Evolutionary conservation across 208 protist species (phyloP).

Genomic region (Acanthamoeba triangularis): DNA sequence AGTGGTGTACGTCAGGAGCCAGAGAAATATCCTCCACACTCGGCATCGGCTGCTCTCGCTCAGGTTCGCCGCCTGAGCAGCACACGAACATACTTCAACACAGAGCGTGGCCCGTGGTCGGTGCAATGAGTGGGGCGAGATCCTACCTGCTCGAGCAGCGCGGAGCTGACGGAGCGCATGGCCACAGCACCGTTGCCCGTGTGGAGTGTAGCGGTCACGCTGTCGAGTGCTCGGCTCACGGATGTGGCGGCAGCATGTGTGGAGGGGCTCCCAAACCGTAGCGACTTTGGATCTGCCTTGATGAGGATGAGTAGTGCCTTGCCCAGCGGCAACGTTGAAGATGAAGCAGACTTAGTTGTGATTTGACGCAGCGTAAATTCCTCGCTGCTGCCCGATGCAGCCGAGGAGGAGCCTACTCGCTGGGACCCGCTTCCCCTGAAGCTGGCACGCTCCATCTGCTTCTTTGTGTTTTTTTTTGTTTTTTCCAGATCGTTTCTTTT

Average conservation of each 20-base stretch:
- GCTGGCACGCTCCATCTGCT: too few relatives aligned
- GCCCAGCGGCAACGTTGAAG: slow-evolving; percentile 9
- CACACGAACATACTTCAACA: neutral
- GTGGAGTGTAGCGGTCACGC: neutral
- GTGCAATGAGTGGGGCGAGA: neutral
- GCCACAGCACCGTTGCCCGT: neutral
- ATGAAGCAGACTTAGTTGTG: neutral
- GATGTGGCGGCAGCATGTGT: neutral
- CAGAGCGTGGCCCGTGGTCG: neutral
- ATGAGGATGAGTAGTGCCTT: slow-evolving; percentile 29
- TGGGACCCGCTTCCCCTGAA: too few relatives aligned
- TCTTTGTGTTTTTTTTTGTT: neutral
- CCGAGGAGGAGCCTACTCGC: too few relatives aligned
- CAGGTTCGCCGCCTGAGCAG: neutral
- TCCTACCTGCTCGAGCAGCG: neutral
- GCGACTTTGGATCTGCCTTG: slow-evolving; percentile 1
- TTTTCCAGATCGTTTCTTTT: neutral
- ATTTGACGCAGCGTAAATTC: neutral
- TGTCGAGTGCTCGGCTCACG: neutral
- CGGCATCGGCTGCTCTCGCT: neutral
- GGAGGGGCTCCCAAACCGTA: neutral
- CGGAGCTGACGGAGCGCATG: neutral
- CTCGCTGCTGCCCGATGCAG: neutral
- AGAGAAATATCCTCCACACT: neutral
- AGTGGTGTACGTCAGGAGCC: neutral